Evolutionary conservation across 1,284 basidiomycete genomes (phyloP).

Genomic region (Microbotryum intermedium): DNA sequence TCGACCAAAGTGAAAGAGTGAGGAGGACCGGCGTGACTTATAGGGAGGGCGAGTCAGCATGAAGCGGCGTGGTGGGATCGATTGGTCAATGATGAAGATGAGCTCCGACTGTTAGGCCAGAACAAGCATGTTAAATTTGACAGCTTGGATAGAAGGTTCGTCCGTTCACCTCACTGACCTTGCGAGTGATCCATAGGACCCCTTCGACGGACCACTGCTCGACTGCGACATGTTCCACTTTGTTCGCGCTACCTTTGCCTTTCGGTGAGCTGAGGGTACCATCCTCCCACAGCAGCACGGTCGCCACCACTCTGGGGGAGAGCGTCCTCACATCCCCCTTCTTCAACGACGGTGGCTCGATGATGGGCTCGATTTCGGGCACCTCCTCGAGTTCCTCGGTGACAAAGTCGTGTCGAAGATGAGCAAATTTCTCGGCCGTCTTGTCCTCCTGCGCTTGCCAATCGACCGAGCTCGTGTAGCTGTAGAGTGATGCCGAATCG

Average conservation of each 20-base stretch:
- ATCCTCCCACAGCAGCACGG: neutral
- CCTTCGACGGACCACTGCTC: neutral
- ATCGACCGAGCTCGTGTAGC: too few relatives aligned
- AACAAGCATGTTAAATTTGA: neutral
- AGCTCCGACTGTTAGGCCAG: neutral
- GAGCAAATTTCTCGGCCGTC: too few relatives aligned
- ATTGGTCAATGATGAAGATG: too few relatives aligned
- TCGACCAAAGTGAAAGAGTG: too few relatives aligned
- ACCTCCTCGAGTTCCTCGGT: too few relatives aligned
- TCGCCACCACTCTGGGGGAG: neutral
- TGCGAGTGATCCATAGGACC: neutral
- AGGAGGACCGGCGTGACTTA: too few relatives aligned
- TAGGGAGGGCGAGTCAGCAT: too few relatives aligned
- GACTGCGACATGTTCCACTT: neutral
- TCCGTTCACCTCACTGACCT: neutral
- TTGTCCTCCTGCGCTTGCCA: too few relatives aligned
- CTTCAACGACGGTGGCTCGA: neutral
- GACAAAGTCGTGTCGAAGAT: too few relatives aligned
- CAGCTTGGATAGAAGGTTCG: neutral
- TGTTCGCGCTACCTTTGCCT: neutral
- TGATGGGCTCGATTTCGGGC: too few relatives aligned
- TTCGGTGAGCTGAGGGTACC: neutral
- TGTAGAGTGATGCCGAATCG: too few relatives aligned
- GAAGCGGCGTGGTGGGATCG: too few relatives aligned
- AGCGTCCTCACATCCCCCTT: neutral